Base-by-base conservation (phyloP, 768 basidiomycete genomes). In the Russula virescens region DNA sequence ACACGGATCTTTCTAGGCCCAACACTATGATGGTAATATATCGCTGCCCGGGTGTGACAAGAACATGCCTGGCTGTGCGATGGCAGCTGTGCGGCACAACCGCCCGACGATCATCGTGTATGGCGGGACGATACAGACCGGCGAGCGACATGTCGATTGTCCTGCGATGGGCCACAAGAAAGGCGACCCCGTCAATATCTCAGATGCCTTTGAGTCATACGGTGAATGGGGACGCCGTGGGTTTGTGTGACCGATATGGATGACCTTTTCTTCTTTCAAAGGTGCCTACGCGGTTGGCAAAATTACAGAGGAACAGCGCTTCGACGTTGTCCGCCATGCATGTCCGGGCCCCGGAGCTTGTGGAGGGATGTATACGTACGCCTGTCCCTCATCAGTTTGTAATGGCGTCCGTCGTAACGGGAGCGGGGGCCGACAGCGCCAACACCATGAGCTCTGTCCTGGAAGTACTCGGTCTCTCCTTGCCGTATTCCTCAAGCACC, bases 41-140 rank as follows among this genome's bases (percentile, higher is more conserved):
- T 84, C 88, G 6, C 80, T 93, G 57, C 92, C 92, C 19, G 91
- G 91, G 60, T 94, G 91, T 67, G 91, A 94, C 74, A 94, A 94
- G 77, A 94, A 94, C 71, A 93, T 94, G 92, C 91, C 91, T 10
- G 92, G 90, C 19, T 89, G 87, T 70, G 79, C 92, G 60, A 91
- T 94, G 71, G 92, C 92, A 18, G 91, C 91, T 1, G 88, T 78
- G 43, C 85, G 92, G 55, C 88, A 92, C 75, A 94, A 94, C 70
- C 82, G 91, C 7, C 92, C 92, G 1, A 93, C 92, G 1, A 84
- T 94, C 69, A 87, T 93, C 58, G 81, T 94, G 14, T 94, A 94
- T 71, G 75, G 92, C 18, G 92, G 92, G 5, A 91, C 91, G 3
- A 94, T 94, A 60, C 84, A 86, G 71, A 78, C 86, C 18, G 92